A percentile compares a stretch with the other conserved stretches of the same genome.
phyloP scores from a whole-genome alignment of 108 stramenopile species.

The Stephanodiscus triporus region DNA sequence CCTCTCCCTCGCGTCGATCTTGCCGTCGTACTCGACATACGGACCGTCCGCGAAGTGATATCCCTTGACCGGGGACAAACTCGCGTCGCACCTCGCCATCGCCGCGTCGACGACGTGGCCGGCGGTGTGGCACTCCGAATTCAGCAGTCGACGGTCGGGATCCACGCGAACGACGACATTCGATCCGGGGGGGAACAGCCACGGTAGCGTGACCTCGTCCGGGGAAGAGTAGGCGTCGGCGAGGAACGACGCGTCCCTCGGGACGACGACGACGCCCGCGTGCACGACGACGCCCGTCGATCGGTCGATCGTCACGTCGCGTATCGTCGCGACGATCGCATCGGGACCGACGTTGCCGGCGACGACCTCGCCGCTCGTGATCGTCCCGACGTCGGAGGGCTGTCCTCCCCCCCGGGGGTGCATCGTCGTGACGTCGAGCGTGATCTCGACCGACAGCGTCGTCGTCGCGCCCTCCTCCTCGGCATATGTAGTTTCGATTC shows the following conservation, averaged over 20 bases:
- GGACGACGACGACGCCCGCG: conserved; percentile 40
- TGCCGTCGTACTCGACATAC: conserved; percentile 76
- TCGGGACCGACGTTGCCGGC: neutral
- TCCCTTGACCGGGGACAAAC: conserved; percentile 69
- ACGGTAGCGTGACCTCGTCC: too few species aligned
- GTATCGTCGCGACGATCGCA: conserved; percentile 35
- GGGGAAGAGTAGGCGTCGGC: too few species aligned
- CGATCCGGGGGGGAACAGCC: conserved; percentile 23
- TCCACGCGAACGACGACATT: conserved; percentile 63
- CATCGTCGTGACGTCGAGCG: conserved; percentile 72
- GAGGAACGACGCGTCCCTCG: neutral
- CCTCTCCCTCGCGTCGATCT: conserved; percentile 52
- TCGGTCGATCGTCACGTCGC: conserved; percentile 67
- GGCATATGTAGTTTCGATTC: too few species aligned
- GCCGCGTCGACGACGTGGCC: conserved; percentile 89
- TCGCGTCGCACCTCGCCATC: conserved; percentile 61
- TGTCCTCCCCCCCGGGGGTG: conserved; percentile 91
- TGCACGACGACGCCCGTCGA: conserved; percentile 65
- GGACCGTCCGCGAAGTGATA: conserved; percentile 90
- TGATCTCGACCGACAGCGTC: conserved; percentile 36
- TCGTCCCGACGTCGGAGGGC: conserved; percentile 76
- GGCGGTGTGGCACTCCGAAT: conserved; percentile 86
- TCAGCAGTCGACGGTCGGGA: conserved; percentile 47
- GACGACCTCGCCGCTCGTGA: too few species aligned
- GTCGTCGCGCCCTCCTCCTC: too few species aligned